phyloP scores from a whole-genome alignment of 805 yeast genomes.

The Jamesozyma lodderae region DNA sequence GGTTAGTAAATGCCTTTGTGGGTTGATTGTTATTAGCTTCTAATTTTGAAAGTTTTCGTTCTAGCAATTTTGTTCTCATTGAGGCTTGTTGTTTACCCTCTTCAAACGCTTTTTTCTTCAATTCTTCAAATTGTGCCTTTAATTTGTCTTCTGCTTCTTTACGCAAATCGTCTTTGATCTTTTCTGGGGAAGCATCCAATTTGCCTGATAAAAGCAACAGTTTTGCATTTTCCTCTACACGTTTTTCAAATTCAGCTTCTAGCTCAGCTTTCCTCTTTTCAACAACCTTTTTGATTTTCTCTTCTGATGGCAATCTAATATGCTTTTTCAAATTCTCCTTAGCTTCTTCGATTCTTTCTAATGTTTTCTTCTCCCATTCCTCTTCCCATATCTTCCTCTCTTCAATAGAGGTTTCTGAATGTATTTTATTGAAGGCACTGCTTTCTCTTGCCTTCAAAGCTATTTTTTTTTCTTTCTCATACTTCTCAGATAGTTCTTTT shows the following conservation, averaged over 20 bases:
- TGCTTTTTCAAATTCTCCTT: slow-evolving; percentile 41
- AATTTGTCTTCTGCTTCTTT: slow-evolving; percentile 17
- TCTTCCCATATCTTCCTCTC: slow-evolving; percentile 32
- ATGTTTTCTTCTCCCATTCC: slow-evolving; percentile 26
- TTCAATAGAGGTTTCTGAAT: slow-evolving; percentile 9
- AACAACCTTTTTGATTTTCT: slow-evolving; percentile 48
- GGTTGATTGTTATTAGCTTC: slow-evolving; percentile 15
- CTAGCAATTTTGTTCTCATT: slow-evolving; percentile 25
- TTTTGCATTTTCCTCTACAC: slow-evolving; percentile 11
- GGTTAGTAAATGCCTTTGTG: background rate
- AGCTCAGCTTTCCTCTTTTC: slow-evolving; percentile 32
- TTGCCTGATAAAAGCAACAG: slow-evolving; percentile 5
- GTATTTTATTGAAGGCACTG: background rate
- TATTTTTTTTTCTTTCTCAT: slow-evolving; percentile 17
- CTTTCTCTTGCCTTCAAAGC: slow-evolving; percentile 16
- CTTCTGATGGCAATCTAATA: slow-evolving; percentile 39
- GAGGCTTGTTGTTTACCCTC: slow-evolving; percentile 28
- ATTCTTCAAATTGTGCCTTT: slow-evolving; percentile 13
- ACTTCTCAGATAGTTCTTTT: slow-evolving; percentile 16
- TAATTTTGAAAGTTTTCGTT: slow-evolving; percentile 25
- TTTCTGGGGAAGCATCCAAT: slow-evolving; percentile 5
- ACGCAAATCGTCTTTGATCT: slow-evolving; percentile 4
- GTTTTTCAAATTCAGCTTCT: slow-evolving; percentile 18
- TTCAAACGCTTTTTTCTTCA: slow-evolving; percentile 25
- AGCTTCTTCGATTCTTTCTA: slow-evolving; percentile 32